Conservation (phyloP, 768 basidiomycete genomes). For the Imleria badia region DNA sequence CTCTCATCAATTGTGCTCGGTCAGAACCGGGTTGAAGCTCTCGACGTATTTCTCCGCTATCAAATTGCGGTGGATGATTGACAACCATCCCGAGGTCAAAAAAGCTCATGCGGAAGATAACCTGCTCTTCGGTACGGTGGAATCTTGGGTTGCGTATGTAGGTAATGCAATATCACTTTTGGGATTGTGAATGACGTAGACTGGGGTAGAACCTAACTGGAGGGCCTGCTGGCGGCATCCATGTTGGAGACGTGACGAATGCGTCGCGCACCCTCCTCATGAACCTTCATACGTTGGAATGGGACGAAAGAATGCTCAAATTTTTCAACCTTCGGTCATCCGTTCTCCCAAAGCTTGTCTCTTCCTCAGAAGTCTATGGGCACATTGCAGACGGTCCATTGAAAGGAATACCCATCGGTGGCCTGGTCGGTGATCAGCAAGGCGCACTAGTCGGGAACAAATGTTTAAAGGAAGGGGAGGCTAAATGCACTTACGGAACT, state of each 20-base stretch:
- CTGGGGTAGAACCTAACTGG: conserved; percentile 74
- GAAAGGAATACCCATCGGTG: conserved; percentile 80
- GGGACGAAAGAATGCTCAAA: conserved; percentile 78
- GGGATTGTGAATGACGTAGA: not conserved
- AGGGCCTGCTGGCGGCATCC: conserved; percentile 63
- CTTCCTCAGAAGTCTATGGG: conserved; percentile 92
- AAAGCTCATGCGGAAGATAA: conserved; percentile 79
- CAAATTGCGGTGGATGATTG: conserved; percentile 96
- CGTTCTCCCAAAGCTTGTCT: conserved; percentile 83
- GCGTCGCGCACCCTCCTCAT: conserved; percentile 94
- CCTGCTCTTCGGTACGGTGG: conserved; percentile 91
- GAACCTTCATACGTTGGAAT: conserved; percentile 76
- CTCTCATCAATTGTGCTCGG: not conserved
- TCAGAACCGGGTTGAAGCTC: conserved; percentile 87
- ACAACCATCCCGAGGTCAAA: conserved; percentile 73
- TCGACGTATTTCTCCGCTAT: conserved; percentile 98
- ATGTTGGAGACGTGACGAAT: conserved; percentile 92
- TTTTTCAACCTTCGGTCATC: conserved; percentile 83
- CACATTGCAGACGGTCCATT: conserved; percentile 64
- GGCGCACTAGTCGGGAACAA: conserved; percentile 96
- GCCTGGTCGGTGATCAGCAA: conserved; percentile 98
- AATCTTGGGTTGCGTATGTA: conserved; percentile 95
- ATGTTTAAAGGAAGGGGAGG: conserved; percentile 86
- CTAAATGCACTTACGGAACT: conserved; percentile 98
- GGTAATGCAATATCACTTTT: conserved; percentile 16